These are phyloP conservation scores for Mariannaea sp. DNA, from an alignment of 2,329 filamentous ascomycete genomes.

Conservation along the genomic window DNA sequence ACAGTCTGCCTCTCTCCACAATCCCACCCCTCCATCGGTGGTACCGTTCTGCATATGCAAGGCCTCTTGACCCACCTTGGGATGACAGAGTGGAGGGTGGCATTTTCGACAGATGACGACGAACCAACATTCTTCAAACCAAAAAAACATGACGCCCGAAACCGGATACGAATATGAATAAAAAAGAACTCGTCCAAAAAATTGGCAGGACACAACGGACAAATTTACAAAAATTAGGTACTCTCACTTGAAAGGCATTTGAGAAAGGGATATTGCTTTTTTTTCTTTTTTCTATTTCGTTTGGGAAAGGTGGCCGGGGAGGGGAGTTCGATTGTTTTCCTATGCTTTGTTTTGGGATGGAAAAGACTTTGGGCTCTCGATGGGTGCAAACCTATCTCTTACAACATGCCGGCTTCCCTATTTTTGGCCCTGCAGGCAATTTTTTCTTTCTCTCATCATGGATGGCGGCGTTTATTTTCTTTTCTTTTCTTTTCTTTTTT, in stretches of 20 bases:
- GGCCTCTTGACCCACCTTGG: constrained; percentile 24
- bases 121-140: constrained; percentile 22
- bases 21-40: constrained; percentile 14
- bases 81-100: constrained; percentile 13
- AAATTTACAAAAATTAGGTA: constrained; percentile 24
- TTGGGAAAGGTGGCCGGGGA: no score
- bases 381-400: constrained; percentile 36
- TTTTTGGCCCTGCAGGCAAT: no score
- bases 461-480: constrained; percentile 5
- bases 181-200: constrained; percentile 22
- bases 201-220: constrained; percentile 17
- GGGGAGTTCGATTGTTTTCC: constrained; percentile 8
- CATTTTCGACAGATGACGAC: constrained; percentile 8
- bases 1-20: background rate
- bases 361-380: constrained; percentile 34
- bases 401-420: constrained; percentile 7
- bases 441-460: constrained; percentile 11
- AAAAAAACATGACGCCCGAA: constrained; percentile 25
- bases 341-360: constrained; percentile 21
- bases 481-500: no score
- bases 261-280: constrained; percentile 3
- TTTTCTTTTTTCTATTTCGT: constrained; percentile 2
- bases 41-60: constrained; percentile 12
- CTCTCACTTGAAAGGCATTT: constrained; percentile 24
- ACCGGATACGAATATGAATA: constrained; percentile 19